Evolutionary conservation across 1,284 basidiomycete genomes (phyloP).

Genomic region (Schizophyllum commune): DNA sequence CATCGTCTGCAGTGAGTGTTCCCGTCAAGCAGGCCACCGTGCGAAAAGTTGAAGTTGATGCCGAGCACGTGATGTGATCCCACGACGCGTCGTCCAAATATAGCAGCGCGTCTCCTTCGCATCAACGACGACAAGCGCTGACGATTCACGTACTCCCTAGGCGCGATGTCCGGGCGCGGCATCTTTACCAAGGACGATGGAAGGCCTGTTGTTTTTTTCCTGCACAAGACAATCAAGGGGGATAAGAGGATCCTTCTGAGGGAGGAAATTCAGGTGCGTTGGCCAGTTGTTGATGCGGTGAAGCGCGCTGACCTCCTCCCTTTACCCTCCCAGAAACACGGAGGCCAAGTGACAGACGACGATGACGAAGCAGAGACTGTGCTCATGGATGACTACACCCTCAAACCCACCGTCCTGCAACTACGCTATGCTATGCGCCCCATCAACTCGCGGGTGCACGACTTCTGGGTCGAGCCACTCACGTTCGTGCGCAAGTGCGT

Average conservation of each 20-base stretch:
- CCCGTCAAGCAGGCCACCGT: neutral
- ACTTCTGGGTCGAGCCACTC: neutral
- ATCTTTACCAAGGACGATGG: neutral
- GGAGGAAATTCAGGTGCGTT: neutral
- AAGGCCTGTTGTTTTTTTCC: neutral
- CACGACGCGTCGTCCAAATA: neutral
- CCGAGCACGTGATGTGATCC: neutral
- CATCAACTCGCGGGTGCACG: neutral
- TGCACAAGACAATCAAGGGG: neutral
- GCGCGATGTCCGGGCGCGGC: neutral
- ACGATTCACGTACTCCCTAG: neutral
- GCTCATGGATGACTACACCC: neutral
- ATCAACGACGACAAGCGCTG: neutral
- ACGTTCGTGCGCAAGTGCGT: neutral
- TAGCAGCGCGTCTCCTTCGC: neutral
- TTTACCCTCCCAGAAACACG: neutral
- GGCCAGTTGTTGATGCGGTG: neutral
- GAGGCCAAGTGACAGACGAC: neutral
- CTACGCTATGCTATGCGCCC: neutral
- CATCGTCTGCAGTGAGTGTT: conserved; percentile 32
- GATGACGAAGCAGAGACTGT: neutral
- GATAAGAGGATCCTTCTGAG: neutral
- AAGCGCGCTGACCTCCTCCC: neutral
- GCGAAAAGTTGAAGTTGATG: neutral
- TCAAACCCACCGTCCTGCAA: neutral